phyloP scores from a whole-genome alignment of 1,284 basidiomycete species.

The Pterula multifida region DNA sequence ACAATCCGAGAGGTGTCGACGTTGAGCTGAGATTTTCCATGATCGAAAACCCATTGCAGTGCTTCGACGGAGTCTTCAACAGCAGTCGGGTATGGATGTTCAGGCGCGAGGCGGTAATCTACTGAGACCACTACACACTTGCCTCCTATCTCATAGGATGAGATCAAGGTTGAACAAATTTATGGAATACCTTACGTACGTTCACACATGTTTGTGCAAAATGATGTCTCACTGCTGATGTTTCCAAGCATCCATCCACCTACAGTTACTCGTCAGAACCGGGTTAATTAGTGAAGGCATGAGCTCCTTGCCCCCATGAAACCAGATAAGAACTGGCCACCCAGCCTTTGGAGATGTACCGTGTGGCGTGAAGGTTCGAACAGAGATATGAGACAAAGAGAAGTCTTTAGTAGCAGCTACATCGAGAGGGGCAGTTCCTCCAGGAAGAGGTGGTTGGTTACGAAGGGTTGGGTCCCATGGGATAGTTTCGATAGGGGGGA shows the following conservation, averaged over 20 bases:
- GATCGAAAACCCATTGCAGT: constrained; percentile 45
- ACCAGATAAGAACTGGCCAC: constrained; percentile 52
- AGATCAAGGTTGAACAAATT: too few relatives aligned
- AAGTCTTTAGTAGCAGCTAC: constrained; percentile 43
- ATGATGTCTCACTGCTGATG: constrained; percentile 44
- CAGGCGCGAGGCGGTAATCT: constrained; percentile 67
- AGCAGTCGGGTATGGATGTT: constrained; percentile 62
- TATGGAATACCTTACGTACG: constrained; percentile 28
- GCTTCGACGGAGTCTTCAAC: constrained; percentile 62
- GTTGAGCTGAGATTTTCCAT: constrained; percentile 27
- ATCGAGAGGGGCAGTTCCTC: constrained; percentile 36
- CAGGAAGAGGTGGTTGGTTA: constrained; percentile 39
- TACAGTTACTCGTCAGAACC: constrained; percentile 12
- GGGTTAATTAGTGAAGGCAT: constrained; percentile 3
- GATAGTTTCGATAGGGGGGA: constrained; percentile 38
- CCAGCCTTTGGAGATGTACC: constrained; percentile 32
- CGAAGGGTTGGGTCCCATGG: constrained; percentile 50
- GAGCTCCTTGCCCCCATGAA: constrained; percentile 38
- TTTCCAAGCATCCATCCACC: constrained; percentile 64
- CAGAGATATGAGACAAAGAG: constrained; percentile 29
- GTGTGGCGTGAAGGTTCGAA: constrained; percentile 48
- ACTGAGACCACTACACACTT: constrained; percentile 49
- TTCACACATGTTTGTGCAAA: constrained; percentile 45
- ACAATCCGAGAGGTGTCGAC: constrained; percentile 33
- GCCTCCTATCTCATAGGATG: constrained; percentile 29